Evolutionary conservation across 2,329 filamentous ascomycete genomes (phyloP), one percentile per base, ranked within the genome.

Genomic region (Chrysosporium keratinophilum): DNA sequence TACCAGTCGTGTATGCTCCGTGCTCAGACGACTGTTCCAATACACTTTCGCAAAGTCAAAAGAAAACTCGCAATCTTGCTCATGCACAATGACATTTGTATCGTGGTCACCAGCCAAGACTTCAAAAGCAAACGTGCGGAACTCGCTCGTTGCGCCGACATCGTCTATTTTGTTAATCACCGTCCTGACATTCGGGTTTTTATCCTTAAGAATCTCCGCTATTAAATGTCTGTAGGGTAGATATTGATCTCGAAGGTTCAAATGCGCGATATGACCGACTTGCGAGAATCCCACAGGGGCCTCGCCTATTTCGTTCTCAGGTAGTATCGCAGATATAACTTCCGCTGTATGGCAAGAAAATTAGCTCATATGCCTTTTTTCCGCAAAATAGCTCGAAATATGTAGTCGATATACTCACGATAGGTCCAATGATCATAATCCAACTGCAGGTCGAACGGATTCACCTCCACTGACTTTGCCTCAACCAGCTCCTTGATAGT

Each of bases 31-130:
- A 64, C 83, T 89, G 71, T 98, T 98, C 91, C 91, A 98, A 76
- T 98, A 98, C 3, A 98, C 93, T 62, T 94, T 94, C 58, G 86
- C 81, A 69, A 95, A 98, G 74, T 98, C 87, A 69, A 98, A 97
- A 54, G 78, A 77, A 73, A 95, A 98, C n/a, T 78, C 74, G 72
- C 93, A 97, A 57, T 82, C 80, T 62, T 87, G 85, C 71, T 96
- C 89, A 59, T 80, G 81, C 50, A 93, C 79, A 58, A 87, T 81
- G 52, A 98, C 93, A 51, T 90, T 82, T 69, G 96, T 75, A 64
- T 97, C 84, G 62, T 88, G 81, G 0, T 82, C 79, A 0, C 93
- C 93, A 1, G 83, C 83, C 0, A 98, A 79, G 12, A 97, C 79
- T 72, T 98, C 93, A 72, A 95, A 97, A 33, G 79, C 78, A 70